phyloP scores from a whole-genome alignment of 495 filamentous ascomycete genomes.

The Bacidia rubella region DNA sequence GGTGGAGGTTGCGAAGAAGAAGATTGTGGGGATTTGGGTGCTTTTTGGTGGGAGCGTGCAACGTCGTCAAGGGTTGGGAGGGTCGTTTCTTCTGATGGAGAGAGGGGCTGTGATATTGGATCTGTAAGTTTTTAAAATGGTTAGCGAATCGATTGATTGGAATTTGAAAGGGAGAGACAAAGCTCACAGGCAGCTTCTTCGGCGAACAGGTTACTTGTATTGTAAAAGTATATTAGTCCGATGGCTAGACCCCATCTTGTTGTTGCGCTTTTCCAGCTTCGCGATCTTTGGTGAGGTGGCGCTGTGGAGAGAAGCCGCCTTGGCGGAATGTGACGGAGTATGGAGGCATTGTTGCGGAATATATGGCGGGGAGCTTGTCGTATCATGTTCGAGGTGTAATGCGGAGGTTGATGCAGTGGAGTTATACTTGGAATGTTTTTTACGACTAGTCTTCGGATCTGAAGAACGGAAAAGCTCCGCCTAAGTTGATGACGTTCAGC shows the following conservation, averaged over 20 bases:
- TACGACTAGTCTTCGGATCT: not conserved
- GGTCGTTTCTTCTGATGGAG: conserved; percentile 20
- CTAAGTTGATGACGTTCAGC: not conserved
- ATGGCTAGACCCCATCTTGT: conserved; percentile 61
- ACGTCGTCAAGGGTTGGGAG: conserved; percentile 34
- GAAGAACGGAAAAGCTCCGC: not conserved
- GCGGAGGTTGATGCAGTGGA: not conserved
- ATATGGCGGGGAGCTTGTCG: conserved; percentile 10
- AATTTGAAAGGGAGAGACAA: not conserved
- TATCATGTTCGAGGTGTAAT: conserved; percentile 7
- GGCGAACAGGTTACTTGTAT: conserved; percentile 74
- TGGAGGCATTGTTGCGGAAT: conserved; percentile 1
- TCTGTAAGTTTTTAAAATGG: not conserved
- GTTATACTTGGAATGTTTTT: not conserved
- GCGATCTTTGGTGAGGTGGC: conserved; percentile 46
- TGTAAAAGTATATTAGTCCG: conserved; percentile 81
- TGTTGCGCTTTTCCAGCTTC: conserved; percentile 71
- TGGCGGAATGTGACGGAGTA: conserved; percentile 15
- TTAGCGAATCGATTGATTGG: not conserved
- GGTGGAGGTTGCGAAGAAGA: not conserved
- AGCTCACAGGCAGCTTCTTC: conserved; percentile 63
- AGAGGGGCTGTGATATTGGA: conserved; percentile 26
- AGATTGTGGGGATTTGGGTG: not conserved
- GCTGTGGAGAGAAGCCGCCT: conserved; percentile 62
- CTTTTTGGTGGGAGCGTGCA: conserved; percentile 7